Percentiles rank a stretch among this genome's conserved stretches.
Evolutionary conservation across 495 filamentous ascomycete species (phyloP).

Genomic region (Penicillium cosmopolitanum): DNA sequence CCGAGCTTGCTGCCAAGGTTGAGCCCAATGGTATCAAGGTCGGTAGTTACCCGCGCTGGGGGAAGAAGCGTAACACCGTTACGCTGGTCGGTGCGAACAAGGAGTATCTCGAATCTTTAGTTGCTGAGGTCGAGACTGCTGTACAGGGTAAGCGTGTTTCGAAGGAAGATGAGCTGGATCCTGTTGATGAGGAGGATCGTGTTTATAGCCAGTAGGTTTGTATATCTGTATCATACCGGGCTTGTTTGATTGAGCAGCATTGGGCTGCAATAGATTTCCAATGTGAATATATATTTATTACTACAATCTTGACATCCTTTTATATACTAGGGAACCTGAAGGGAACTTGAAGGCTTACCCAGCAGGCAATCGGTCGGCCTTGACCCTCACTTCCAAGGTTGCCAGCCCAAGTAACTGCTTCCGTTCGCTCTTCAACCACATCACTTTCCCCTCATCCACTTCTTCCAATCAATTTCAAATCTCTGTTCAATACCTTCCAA

Average conservation of each 20-base stretch:
- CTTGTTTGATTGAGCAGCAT: not conserved
- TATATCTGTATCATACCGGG: constrained; percentile 1
- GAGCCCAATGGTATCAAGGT: constrained; percentile 81
- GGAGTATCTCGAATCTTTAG: constrained; percentile 62
- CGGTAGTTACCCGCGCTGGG: constrained; percentile 96
- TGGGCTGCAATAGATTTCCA: not conserved
- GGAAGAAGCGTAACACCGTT: constrained; percentile 83
- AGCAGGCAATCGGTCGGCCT: no score
- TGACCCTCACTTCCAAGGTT: no score
- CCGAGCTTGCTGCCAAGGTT: constrained; percentile 72
- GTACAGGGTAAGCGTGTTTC: constrained; percentile 60
- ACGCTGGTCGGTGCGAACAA: constrained; percentile 81
- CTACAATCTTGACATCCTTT: no score
- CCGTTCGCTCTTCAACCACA: no score
- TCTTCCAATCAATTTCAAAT: no score
- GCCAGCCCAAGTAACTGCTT: no score
- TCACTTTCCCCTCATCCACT: no score
- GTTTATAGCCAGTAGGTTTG: constrained; percentile 30
- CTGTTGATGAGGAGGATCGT: constrained; percentile 33
- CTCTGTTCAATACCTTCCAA: no score
- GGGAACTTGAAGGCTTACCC: no score
- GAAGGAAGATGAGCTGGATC: constrained; percentile 64
- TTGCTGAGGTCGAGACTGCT: constrained; percentile 63
- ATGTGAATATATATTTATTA: not conserved
- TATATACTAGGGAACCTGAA: no score